Evolutionary conservation across 2,329 filamentous ascomycete genomes (phyloP).

Genomic region (Neofusicoccum umdonicola): DNA sequence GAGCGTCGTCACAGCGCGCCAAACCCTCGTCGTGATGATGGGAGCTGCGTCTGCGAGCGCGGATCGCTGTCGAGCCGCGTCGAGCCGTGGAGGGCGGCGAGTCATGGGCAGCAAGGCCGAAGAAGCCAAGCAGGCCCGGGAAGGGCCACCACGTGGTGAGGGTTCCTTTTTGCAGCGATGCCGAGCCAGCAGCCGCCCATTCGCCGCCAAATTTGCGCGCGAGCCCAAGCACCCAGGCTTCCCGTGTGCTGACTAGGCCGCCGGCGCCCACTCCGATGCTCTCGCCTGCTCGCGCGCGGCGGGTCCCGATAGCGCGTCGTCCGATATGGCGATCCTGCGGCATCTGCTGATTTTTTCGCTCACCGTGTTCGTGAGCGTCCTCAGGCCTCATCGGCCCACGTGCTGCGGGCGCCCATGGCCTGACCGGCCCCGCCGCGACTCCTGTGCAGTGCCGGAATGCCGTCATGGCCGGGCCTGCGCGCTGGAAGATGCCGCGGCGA

Average conservation of each 20-base stretch:
- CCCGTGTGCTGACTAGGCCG: neutral
- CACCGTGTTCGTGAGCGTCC: constrained; percentile 10
- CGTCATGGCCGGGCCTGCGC: constrained; percentile 5
- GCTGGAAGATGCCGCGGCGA: constrained; percentile 4
- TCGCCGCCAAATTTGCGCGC: neutral
- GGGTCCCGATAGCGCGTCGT: constrained; percentile 6
- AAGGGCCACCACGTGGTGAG: neutral
- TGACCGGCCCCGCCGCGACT: neutral
- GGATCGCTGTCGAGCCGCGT: constrained; percentile 8
- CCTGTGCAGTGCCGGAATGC: neutral
- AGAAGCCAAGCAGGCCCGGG: neutral
- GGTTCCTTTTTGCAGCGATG: neutral
- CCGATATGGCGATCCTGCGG: neutral
- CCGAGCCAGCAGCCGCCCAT: neutral
- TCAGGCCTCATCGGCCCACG: constrained; percentile 7
- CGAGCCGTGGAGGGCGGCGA: constrained; percentile 7
- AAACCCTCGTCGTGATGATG: constrained; percentile 3
- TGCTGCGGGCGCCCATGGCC: neutral
- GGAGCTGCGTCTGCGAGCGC: constrained; percentile 6
- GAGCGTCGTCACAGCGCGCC: neutral
- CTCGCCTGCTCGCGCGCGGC: neutral
- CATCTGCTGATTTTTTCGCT: constrained; percentile 11
- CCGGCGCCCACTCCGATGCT: constrained; percentile 3
- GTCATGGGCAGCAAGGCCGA: neutral
- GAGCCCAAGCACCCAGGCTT: neutral